phyloP scores from a whole-genome alignment of 139 green algal genomes.

The Chlamydomonas asymmetrica region DNA sequence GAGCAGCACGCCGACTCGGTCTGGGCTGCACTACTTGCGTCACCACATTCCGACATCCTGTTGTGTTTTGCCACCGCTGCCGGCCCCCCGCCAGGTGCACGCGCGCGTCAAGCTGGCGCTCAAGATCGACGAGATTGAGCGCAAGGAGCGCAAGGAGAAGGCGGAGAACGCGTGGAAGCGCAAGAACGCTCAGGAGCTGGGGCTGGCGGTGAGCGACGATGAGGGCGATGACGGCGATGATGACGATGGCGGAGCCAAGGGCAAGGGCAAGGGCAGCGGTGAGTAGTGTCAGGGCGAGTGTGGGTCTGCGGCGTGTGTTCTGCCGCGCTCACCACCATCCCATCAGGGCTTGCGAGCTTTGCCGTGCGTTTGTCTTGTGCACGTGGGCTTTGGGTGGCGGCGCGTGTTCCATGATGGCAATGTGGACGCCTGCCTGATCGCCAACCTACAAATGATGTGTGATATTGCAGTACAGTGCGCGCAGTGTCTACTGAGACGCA shows the following conservation, averaged over 20 bases:
- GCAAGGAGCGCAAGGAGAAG: constrained; percentile 56
- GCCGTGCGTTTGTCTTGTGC: too few species aligned
- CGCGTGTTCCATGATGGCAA: too few species aligned
- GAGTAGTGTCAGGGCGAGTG: too few species aligned
- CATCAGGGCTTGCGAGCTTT: too few species aligned
- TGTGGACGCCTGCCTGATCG: too few species aligned
- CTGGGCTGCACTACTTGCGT: too few species aligned
- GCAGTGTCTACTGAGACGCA: not conserved
- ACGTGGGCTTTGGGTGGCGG: too few species aligned
- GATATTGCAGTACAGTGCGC: not conserved
- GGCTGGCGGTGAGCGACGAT: constrained; percentile 31
- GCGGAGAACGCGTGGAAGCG: constrained; percentile 63
- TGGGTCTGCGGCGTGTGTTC: too few species aligned
- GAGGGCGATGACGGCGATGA: constrained; percentile 20
- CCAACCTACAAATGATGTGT: not conserved
- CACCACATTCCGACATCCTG: too few species aligned
- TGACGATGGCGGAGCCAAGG: not conserved
- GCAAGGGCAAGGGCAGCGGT: not conserved
- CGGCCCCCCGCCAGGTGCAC: constrained; percentile 22
- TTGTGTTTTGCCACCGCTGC: too few species aligned
- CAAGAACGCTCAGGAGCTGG: constrained; percentile 47
- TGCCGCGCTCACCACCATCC: too few species aligned
- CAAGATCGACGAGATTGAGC: constrained; percentile 67
- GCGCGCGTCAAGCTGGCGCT: constrained; percentile 47
- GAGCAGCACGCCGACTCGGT: too few species aligned